Conservation (phyloP, 768 basidiomycete species). For the Filobasidium wieringae region DNA sequence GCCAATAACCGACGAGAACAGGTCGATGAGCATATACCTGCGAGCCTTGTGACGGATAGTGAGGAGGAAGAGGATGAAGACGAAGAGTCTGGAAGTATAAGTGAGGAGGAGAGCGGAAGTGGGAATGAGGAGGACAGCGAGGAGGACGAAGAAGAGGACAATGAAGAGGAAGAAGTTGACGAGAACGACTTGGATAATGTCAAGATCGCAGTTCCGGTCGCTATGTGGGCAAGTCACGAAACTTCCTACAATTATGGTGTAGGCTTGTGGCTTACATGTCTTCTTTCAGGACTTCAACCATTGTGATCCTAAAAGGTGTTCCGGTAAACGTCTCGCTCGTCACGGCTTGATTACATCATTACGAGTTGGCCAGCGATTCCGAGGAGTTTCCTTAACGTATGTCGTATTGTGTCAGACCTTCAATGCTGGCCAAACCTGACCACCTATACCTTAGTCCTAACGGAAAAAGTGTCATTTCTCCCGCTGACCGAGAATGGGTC, state of each 20-base stretch:
- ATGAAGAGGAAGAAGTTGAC: constrained; percentile 39
- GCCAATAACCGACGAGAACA: constrained; percentile 7
- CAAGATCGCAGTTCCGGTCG: constrained; percentile 54
- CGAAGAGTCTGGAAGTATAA: not conserved
- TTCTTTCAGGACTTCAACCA: constrained; percentile 77
- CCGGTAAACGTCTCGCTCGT: constrained; percentile 80
- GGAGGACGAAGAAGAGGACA: constrained; percentile 40
- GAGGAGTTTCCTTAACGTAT: constrained; percentile 88
- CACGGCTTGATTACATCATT: constrained; percentile 75
- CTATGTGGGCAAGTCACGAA: constrained; percentile 75
- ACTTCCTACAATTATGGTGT: not conserved
- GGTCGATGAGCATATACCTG: constrained; percentile 12
- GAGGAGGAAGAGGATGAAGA: constrained; percentile 11
- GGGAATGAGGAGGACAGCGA: constrained; percentile 4
- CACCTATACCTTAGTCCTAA: constrained; percentile 53
- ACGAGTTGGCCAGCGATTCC: constrained; percentile 69
- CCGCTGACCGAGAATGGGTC: constrained; percentile 71
- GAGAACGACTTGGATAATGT: constrained; percentile 33
- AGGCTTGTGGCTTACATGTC: not conserved
- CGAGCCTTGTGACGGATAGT: constrained; percentile 14
- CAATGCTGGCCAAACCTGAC: not conserved
- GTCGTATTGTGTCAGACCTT: constrained; percentile 30
- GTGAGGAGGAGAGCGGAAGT: not conserved
- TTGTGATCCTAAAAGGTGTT: constrained; percentile 79
- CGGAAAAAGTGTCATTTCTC: constrained; percentile 63